Base-by-base conservation (phyloP, 1,284 basidiomycete genomes). In the Moesziomyces parantarcticus region DNA sequence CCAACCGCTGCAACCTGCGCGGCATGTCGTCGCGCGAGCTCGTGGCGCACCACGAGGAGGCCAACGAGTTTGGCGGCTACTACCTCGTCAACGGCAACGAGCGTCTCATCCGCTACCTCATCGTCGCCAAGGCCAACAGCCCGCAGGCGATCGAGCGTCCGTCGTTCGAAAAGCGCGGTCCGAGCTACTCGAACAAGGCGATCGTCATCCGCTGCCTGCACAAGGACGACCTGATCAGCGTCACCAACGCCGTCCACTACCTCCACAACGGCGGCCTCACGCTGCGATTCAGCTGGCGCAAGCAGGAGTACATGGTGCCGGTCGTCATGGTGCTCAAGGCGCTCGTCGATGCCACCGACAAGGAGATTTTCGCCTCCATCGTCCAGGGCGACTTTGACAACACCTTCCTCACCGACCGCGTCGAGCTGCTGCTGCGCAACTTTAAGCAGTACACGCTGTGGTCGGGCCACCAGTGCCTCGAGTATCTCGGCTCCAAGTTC, bases 61-160 rank as follows among this genome's bases (percentile, higher is more conserved):
- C 97, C 3, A 94, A 96, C 85, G 97, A 99, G 84, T 97, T 98
- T 83, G 97, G 97, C 47, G 97, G 96, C 26, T 99, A 99, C 87
- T 99, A 99, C 83, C 89, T 99, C 79, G 91, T 99, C 84, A 99
- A 99, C 84, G 97, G 97, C 68, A 99, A 98, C 86, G 97, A 99
- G 86, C 93, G 95, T 86, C 89, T 99, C 75, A 94, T 99, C 79
- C 94, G 97, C 62, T 98, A 95, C 86, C 91, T 97, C 81, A 95
- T 95, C 84, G 90, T 94, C 73, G 94, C 89, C 69, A 91, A 90
- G 76, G 88, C 94, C 65, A 93, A 97, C 83, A 92, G 95, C 85
- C 92, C 92, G 79, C 92, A 92, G 69, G 90, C 92, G 40, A 90
- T 97, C 77, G 86, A 92, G 71, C 91, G 94, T 44, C 90, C 92